Percentiles rank a stretch among this genome's conserved stretches.
Conservation (phyloP, 345 rosid genomes). For the Brassica juncea region DNA sequence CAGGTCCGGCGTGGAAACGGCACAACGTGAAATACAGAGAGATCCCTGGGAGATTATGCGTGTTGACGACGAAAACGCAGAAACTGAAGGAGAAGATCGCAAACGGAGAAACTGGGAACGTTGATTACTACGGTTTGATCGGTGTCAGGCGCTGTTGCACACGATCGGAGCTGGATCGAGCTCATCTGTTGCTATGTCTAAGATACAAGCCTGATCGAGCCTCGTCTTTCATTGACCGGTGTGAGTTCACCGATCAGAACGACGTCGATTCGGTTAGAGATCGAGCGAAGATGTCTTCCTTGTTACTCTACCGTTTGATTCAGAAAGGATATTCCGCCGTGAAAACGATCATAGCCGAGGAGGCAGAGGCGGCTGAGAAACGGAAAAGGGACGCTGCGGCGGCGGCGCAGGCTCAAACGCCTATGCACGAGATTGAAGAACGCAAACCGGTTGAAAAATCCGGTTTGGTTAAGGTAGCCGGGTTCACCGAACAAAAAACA, state of each 20-base stretch:
- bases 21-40: constrained; percentile 82
- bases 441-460: constrained; percentile 8
- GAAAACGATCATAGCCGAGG: constrained; percentile 59
- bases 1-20: constrained; percentile 93
- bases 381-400: constrained; percentile 58
- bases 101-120: constrained; percentile 72
- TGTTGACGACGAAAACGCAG: constrained; percentile 63
- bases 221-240: constrained; percentile 63
- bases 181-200: constrained; percentile 68
- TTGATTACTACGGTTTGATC: constrained; percentile 79
- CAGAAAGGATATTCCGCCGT: constrained; percentile 77
- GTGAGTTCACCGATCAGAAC: constrained; percentile 67
- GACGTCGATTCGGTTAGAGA: constrained; percentile 77
- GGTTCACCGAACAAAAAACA: not conserved
- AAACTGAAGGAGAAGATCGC: constrained; percentile 72
- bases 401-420: constrained; percentile 42
- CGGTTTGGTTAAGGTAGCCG: constrained; percentile 9
- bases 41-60: constrained; percentile 77
- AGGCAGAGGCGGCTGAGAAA: constrained; percentile 58
- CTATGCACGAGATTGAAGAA: constrained; percentile 24
- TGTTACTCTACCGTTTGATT: constrained; percentile 76
- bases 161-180: constrained; percentile 84
- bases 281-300: constrained; percentile 70
- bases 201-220: constrained; percentile 90
- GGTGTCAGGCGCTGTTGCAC: constrained; percentile 86